A percentile compares a stretch with the other conserved stretches of the same genome.
phyloP scores from a whole-genome alignment of 2,329 filamentous ascomycete genomes.

The Neonectria coccinea region DNA sequence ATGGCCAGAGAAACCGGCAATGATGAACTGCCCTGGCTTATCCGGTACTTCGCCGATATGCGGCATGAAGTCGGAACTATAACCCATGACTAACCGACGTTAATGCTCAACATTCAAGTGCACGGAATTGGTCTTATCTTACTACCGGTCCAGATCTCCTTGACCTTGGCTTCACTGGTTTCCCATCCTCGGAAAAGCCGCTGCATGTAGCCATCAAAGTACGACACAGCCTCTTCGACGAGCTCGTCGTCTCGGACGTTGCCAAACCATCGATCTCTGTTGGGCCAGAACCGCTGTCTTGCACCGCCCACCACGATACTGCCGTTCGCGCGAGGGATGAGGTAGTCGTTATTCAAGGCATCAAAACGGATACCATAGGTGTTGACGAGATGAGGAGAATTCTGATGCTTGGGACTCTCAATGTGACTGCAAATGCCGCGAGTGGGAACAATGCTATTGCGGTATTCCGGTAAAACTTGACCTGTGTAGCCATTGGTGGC shows the following conservation, averaged over 20 bases:
- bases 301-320: constrained; percentile 50
- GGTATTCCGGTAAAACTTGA: constrained; percentile 68
- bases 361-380: constrained; percentile 44
- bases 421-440: constrained; percentile 59
- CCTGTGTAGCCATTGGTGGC: constrained; percentile 78
- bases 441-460: constrained; percentile 71
- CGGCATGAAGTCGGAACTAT: constrained; percentile 55
- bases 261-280: constrained; percentile 57
- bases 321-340: constrained; percentile 58
- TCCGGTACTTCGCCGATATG: constrained; percentile 54
- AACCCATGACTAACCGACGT: constrained; percentile 52
- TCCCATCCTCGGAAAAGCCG: constrained; percentile 63
- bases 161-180: constrained; percentile 50
- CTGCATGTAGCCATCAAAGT: constrained; percentile 64
- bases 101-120: not conserved
- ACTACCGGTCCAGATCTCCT: constrained; percentile 48
- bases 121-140: constrained; percentile 19
- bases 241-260: constrained; percentile 59
- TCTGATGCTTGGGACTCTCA: constrained; percentile 33
- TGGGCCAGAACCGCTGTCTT: constrained; percentile 46
- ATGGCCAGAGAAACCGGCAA: constrained; percentile 63
- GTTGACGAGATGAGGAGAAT: constrained; percentile 37
- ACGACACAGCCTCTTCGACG: constrained; percentile 55
- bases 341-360: constrained; percentile 48
- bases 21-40: constrained; percentile 54